These are phyloP conservation scores for Tylopilus microsporus DNA, from an alignment of 1,284 basidiomycete genomes.

Conservation along the genomic window DNA sequence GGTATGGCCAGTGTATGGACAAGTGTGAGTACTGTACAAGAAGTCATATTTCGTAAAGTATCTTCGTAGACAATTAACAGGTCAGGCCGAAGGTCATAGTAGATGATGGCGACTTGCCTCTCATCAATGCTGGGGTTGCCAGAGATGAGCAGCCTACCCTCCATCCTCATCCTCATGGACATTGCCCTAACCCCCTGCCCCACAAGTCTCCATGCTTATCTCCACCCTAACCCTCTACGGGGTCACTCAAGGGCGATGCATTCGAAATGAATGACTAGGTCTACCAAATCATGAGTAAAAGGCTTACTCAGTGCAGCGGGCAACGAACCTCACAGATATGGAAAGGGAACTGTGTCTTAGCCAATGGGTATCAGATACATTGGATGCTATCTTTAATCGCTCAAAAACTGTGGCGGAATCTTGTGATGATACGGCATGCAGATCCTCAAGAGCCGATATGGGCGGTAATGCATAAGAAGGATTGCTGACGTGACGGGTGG, in stretches of 20 bases:
- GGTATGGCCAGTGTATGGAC: neutral
- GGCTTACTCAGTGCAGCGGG: neutral
- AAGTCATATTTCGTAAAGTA: conserved; percentile 99
- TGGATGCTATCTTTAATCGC: conserved; percentile 41
- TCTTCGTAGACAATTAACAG: conserved; percentile 69
- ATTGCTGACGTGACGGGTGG: conserved; percentile 28
- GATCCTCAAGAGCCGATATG: conserved; percentile 61
- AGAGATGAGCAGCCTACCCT: conserved; percentile 85
- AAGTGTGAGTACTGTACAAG: conserved; percentile 56
- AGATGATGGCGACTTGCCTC: conserved; percentile 47
- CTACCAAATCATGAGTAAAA: conserved; percentile 15
- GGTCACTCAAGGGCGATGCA: conserved; percentile 25
- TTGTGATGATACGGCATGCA: conserved; percentile 45
- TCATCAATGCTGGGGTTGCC: conserved; percentile 99
- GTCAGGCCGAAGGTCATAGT: neutral
- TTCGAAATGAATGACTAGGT: conserved; percentile 21
- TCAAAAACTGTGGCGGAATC: conserved; percentile 62
- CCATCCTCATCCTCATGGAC: too few species aligned
- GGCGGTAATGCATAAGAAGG: conserved; percentile 54
- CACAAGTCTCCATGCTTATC: too few species aligned
- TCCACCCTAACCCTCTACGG: neutral
- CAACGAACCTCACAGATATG: conserved; percentile 22
- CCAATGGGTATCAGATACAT: conserved; percentile 22
- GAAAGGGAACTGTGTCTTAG: conserved; percentile 36
- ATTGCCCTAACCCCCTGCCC: too few species aligned